A percentile compares a stretch with the other conserved stretches of the same genome.
Evolutionary conservation across 208 protist genomes (phyloP).

Genomic region (Phytomonas sp.): DNA sequence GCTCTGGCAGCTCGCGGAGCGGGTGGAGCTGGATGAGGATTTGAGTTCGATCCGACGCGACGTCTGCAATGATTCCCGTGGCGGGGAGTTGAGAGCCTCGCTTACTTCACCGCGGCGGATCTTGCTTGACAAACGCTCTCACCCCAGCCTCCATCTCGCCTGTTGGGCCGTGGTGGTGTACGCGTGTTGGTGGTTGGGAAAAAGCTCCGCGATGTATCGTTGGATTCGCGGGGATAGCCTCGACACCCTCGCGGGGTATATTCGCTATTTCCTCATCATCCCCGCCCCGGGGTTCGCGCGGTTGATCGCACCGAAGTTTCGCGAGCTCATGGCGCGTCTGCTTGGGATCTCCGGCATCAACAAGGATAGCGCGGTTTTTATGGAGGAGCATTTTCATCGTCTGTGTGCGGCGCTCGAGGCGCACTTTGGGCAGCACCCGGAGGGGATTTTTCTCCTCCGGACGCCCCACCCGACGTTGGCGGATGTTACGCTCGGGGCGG

Average conservation of each 20-base stretch:
- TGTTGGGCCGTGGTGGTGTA: slow-evolving; percentile 67
- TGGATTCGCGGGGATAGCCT: slow-evolving; percentile 46
- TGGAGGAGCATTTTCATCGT: slow-evolving; percentile 73
- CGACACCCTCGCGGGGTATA: slow-evolving; percentile 58
- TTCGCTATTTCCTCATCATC: slow-evolving; percentile 68
- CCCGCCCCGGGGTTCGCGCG: slow-evolving; percentile 34
- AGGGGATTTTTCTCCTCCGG: slow-evolving; percentile 48
- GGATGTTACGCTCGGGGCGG: slow-evolving; percentile 67
- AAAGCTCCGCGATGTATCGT: slow-evolving; percentile 68
- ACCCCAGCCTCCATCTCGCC: slow-evolving; percentile 66
- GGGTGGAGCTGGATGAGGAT: slow-evolving; percentile 39
- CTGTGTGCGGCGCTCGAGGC: slow-evolving; percentile 63
- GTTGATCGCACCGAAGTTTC: slow-evolving; percentile 33
- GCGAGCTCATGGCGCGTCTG: slow-evolving; percentile 41
- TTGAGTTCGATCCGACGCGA: neutral
- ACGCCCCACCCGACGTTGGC: slow-evolving; percentile 79
- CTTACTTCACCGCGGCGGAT: slow-evolving; percentile 21
- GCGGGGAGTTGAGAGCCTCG: neutral
- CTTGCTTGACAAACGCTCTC: slow-evolving; percentile 40
- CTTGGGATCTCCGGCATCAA: slow-evolving; percentile 49
- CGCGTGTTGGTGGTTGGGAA: slow-evolving; percentile 75
- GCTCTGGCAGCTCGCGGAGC: slow-evolving; percentile 71
- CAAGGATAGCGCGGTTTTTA: slow-evolving; percentile 51
- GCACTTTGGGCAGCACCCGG: slow-evolving; percentile 41
- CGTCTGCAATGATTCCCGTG: neutral